phyloP scores from a whole-genome alignment of 2,329 filamentous ascomycete genomes.

The Teratosphaeria nubilosa region DNA sequence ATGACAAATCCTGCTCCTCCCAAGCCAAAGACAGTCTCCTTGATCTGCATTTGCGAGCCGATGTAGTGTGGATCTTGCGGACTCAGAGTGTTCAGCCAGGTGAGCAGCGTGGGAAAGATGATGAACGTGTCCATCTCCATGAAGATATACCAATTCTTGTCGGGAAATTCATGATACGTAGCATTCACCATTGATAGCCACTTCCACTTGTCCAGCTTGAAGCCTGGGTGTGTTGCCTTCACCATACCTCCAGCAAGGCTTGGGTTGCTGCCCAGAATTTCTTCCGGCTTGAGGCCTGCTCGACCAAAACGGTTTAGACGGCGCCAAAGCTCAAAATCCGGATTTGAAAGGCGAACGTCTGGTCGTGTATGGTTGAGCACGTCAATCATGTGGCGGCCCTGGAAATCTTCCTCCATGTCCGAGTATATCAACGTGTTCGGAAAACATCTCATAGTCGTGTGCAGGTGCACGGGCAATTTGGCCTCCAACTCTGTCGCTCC shows the following conservation, averaged over 20 bases:
- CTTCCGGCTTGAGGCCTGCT: constrained; percentile 20
- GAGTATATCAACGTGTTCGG: constrained; percentile 49
- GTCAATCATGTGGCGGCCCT: constrained; percentile 30
- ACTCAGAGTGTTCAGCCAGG: constrained; percentile 44
- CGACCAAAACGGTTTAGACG: constrained; percentile 24
- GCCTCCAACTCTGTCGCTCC: constrained; percentile 47
- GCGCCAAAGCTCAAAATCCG: constrained; percentile 29
- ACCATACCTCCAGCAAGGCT: constrained; percentile 11
- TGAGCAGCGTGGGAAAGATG: constrained; percentile 42
- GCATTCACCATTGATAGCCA: constrained; percentile 42
- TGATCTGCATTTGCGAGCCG: constrained; percentile 43
- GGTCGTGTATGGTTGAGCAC: constrained; percentile 24
- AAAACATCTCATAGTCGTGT: constrained; percentile 46
- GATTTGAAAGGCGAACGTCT: constrained; percentile 20
- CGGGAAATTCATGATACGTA: constrained; percentile 27
- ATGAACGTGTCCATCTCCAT: constrained; percentile 51
- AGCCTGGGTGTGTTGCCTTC: constrained; percentile 23
- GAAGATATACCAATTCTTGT: constrained; percentile 50
- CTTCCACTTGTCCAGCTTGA: constrained; percentile 41
- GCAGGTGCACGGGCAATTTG: constrained; percentile 46
- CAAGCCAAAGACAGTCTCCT: constrained; percentile 31
- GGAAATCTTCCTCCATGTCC: constrained; percentile 45
- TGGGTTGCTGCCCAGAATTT: constrained; percentile 15
- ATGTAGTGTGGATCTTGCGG: constrained; percentile 40
- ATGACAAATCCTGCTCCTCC: constrained; percentile 34